These are phyloP conservation scores for Cantharellus cinnabarinus DNA, from an alignment of 768 basidiomycete genomes.

Conservation along the genomic window DNA sequence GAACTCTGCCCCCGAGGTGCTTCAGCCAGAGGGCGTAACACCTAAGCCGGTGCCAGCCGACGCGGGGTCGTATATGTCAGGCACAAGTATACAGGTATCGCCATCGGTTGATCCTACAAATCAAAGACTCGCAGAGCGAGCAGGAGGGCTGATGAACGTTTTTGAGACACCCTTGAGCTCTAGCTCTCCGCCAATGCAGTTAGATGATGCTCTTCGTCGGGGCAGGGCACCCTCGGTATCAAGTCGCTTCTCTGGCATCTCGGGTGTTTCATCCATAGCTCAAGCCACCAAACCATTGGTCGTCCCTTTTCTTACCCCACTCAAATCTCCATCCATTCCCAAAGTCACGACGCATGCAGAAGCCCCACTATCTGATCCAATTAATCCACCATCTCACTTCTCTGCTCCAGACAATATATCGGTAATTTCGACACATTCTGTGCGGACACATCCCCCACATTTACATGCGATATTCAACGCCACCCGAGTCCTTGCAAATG, in stretches of 20 bases:
- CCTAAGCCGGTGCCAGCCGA: too few relatives aligned
- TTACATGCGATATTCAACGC: constrained; percentile 62
- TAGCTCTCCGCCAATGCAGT: background rate
- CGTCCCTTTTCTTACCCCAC: background rate
- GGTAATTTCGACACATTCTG: constrained; percentile 1
- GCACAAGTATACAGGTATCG: too few relatives aligned
- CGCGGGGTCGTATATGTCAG: too few relatives aligned
- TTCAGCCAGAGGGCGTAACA: background rate
- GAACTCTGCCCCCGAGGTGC: constrained; percentile 1
- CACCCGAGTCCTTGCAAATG: constrained; percentile 71
- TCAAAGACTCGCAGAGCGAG: background rate
- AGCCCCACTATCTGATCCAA: background rate
- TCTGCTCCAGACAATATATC: constrained; percentile 5
- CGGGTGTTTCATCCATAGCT: background rate
- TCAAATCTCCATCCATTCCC: background rate
- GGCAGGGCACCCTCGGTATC: too few relatives aligned
- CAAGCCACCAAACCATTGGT: background rate
- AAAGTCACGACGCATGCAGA: background rate
- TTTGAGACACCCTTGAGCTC: background rate
- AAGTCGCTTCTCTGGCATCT: background rate
- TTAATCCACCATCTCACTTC: constrained; percentile 4
- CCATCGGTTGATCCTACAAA: background rate
- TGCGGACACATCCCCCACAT: constrained; percentile 7
- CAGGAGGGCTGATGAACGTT: constrained; percentile 3
- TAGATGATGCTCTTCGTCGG: too few relatives aligned